Base-by-base conservation (phyloP, 1,284 basidiomycete species). In the Pterulicium gracile region DNA sequence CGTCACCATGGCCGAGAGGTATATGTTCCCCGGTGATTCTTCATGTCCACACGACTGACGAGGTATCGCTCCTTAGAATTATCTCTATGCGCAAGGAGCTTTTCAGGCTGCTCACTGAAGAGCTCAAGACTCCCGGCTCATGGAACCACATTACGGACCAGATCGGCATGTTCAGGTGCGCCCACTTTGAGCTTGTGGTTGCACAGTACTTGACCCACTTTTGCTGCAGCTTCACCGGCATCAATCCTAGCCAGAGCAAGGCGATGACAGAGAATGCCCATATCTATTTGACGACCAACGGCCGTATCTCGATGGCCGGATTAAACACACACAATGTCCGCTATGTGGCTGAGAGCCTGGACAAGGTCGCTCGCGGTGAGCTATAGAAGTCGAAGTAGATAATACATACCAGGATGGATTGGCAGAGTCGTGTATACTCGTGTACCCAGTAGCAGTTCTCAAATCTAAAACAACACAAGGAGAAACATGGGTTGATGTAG, bases 111-210 rank as follows among this genome's bases (percentile, higher is more conserved):
- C 64, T 98, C 60, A 88, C 82, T 18, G 77, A 89, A 53, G 81
- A 89, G 65, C 68, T 90, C 58, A 77, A 91, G 67, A 98, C 95
- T 43, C 94, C 95, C 0, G 90, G 91, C 0, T 78, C 73, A 52
- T 98, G 95, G 95, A 75, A 81, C 17, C 93, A 98, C 64, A 89
- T 97, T 57, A 69, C 83, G 55, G 76, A 79, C 49, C 91, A 95
- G 71, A 94, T 94, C 61, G 91, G 90, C 49, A 90, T 90, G 90
- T 91, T 91, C 69, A 88, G 83, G 86, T 86, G 61, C 53, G 79
- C 59, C 17, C 36, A 35, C 39, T 50, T 34, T 47, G 19, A 19
- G 45, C 52, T 42, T 20, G 40, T 12, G 5, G 5, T 17, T 18
- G 17, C 20, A 35, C 24, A 3, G 14, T n/a, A 21, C 17, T n/a